Evolutionary conservation across 1,284 basidiomycete genomes (phyloP), one percentile per base, ranked within the genome.

Genomic region (Mycocalia duriaeana): DNA sequence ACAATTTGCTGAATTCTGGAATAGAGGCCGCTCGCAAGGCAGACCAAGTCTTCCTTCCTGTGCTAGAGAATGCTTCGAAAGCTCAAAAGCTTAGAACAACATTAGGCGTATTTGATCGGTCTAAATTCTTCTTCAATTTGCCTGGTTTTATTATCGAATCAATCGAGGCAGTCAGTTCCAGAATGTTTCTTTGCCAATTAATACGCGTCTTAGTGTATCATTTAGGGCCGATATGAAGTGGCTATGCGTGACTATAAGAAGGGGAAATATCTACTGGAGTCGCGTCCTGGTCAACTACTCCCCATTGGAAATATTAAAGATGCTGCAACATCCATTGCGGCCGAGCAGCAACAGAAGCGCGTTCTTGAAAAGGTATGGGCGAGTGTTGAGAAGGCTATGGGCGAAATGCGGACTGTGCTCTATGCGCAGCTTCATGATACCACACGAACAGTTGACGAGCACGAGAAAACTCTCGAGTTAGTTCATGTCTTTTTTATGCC

Each of bases 61-160:
- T 98, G 9, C 75, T 99, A 28, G 95, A 99, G 64, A 98, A 97
- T 57, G 86, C 94, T 3, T 86, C 92, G 47, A 99, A 98, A 62
- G 92, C 94, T 3, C 85, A 92, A 62, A 93, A 95, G 65, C 73
- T 99, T 7, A 83, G 93, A 22, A 91, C 88, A 1, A 98, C 96
- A 0, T 78, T 99, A 11, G 88, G 91, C 35, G 92, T 99, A 5
- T 98, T 99, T 57, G 95, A 99, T 56, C 81, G 94, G 41, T 94
- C 91, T 48, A 96, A 94, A 59, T 99, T 98, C 77, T 93, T 99
- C 66, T 99, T 99, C 79, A 98, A 97, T 61, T 76, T 99, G 18
- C 95, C 96, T 0, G 89, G 90, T 19, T 86, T 88, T 38, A 79
- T 99, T n/a, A 79, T 90, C 20, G 95, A 96, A 62, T 87, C 81